phyloP scores from a whole-genome alignment of 352 stramenopile species.

The Blastocystis sp. region DNA sequence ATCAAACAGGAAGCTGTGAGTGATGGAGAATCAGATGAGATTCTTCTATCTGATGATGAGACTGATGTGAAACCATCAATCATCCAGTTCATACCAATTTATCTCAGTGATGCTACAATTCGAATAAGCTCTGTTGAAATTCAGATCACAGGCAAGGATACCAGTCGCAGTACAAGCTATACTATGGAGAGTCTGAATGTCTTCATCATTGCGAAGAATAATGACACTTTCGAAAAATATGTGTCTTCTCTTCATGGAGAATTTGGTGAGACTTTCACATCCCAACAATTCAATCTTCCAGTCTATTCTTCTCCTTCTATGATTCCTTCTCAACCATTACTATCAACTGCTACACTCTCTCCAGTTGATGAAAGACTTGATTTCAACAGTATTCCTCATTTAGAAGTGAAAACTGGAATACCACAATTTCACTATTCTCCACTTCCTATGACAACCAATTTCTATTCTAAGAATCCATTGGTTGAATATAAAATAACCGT shows the following conservation, averaged over 20 bases:
- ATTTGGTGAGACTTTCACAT: background rate
- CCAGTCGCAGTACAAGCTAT: background rate
- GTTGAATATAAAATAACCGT: constrained; percentile 2
- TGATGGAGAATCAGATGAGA: background rate
- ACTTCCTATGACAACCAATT: background rate
- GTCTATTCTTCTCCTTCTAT: background rate
- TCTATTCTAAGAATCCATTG: background rate
- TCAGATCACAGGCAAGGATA: constrained; percentile 18
- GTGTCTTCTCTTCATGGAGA: background rate
- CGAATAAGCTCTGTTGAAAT: constrained; percentile 2
- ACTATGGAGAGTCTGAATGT: constrained; percentile 8
- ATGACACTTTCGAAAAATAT: constrained; percentile 2
- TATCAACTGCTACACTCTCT: too few species aligned
- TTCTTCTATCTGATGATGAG: constrained; percentile 17
- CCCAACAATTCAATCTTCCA: background rate
- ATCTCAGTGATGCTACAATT: background rate
- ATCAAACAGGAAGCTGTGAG: too few species aligned
- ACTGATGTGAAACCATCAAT: background rate
- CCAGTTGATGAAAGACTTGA: too few species aligned
- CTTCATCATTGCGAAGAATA: background rate
- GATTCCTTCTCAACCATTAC: background rate
- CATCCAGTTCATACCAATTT: background rate
- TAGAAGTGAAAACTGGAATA: background rate
- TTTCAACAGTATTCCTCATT: background rate
- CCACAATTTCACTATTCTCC: background rate